phyloP scores from a whole-genome alignment of 2,329 filamentous ascomycete genomes.

The Colletotrichum noveboracense region DNA sequence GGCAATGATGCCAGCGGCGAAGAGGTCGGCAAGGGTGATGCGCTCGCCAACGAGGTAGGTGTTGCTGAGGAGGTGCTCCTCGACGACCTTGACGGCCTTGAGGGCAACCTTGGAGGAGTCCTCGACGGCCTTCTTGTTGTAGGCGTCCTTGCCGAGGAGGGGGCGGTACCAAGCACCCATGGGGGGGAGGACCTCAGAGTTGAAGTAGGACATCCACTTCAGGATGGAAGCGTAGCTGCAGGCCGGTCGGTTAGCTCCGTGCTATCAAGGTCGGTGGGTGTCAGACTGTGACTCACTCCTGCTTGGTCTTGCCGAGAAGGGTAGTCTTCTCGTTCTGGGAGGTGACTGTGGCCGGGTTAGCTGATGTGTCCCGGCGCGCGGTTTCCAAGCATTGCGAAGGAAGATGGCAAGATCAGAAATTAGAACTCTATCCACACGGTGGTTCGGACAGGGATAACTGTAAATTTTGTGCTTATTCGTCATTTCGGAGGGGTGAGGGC shows the following conservation, averaged over 20 bases:
- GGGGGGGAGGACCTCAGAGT: slow-evolving; percentile 78
- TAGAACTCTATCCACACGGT: slow-evolving; percentile 87
- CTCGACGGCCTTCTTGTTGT: slow-evolving; percentile 98
- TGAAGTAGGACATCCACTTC: slow-evolving; percentile 98
- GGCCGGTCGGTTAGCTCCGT: slow-evolving; percentile 26
- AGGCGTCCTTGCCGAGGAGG: slow-evolving; percentile 78
- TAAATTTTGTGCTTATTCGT: slow-evolving; percentile 79
- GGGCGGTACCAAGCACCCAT: slow-evolving; percentile 86
- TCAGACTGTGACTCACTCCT: slow-evolving; percentile 71
- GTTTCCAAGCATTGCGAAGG: slow-evolving; percentile 24
- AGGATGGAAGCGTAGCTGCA: slow-evolving; percentile 89
- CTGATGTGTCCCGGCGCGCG: neutral
- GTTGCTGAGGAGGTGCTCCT: slow-evolving; percentile 88
- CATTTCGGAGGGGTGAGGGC: slow-evolving; percentile 42
- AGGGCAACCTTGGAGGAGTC: slow-evolving; percentile 73
- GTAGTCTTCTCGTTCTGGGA: slow-evolving; percentile 99
- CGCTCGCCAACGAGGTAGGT: slow-evolving; percentile 98
- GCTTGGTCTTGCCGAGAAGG: slow-evolving; percentile 99
- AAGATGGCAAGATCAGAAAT: slow-evolving; percentile 69
- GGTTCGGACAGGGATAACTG: slow-evolving; percentile 98
- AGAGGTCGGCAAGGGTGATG: slow-evolving; percentile 94
- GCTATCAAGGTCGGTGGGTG: neutral
- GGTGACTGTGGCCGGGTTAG: slow-evolving; percentile 70
- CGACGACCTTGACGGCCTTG: slow-evolving; percentile 74
- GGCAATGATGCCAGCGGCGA: slow-evolving; percentile 77